Evolutionary conservation across 176 grass and related monocot species (phyloP).

Genomic region (Canna indica): DNA sequence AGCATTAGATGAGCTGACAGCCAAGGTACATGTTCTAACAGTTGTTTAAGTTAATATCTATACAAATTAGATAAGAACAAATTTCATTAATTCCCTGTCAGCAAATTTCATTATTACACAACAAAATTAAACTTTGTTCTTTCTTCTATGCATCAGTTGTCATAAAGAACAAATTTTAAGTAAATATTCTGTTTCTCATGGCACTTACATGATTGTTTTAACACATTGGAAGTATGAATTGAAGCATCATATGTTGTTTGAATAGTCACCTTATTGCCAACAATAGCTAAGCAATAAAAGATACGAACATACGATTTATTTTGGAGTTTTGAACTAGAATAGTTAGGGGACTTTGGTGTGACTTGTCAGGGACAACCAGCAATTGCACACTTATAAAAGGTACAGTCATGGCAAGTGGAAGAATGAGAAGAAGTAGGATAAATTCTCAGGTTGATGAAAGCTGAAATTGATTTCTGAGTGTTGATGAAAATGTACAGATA

Average conservation of each 20-base stretch:
- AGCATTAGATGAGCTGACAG: conserved; percentile 85
- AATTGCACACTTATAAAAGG: no score
- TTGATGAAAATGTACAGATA: no score
- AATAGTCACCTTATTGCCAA: background rate
- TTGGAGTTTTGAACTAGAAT: background rate
- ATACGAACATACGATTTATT: background rate
- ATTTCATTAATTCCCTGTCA: conserved; percentile 5
- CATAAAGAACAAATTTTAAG: background rate
- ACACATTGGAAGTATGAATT: background rate
- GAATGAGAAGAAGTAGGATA: no score
- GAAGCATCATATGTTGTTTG: background rate
- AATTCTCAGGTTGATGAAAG: no score
- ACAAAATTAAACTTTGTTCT: background rate
- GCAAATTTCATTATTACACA: background rate
- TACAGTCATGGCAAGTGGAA: no score
- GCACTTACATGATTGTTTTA: background rate
- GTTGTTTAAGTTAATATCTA: background rate
- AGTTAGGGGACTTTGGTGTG: background rate
- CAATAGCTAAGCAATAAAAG: background rate
- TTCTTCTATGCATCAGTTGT: background rate
- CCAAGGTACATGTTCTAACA: conserved; percentile 40
- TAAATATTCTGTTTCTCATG: background rate
- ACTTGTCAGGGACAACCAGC: no score
- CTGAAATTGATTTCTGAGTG: no score
- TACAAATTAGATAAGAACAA: background rate